phyloP scores from a whole-genome alignment of 192 early-diverging fungal species.

The Podila minutissima region DNA sequence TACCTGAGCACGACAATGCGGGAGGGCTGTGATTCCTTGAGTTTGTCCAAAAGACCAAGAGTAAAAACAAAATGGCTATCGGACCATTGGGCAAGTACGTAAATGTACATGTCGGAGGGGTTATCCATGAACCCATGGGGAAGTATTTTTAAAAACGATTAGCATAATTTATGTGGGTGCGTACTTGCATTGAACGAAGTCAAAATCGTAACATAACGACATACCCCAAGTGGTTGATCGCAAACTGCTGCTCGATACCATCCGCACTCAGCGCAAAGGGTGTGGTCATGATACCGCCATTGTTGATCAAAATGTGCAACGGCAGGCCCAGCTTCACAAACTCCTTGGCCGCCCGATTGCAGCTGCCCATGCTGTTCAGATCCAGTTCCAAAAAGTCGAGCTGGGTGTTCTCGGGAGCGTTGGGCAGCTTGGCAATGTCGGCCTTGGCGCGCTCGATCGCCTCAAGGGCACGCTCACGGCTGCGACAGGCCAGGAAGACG shows the following conservation, averaged over 20 bases:
- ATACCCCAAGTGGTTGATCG: slow-evolving; percentile 52
- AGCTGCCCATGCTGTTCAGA: slow-evolving; percentile 1
- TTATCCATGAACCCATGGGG: too few species aligned
- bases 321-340: slow-evolving; percentile 39
- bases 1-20: slow-evolving; percentile 51
- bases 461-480: neutral
- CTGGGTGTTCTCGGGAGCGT: too few species aligned
- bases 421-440: neutral
- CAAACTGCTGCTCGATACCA: slow-evolving; percentile 52
- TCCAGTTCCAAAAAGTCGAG: slow-evolving; percentile 22
- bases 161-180: too few species aligned
- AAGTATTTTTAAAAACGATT: too few species aligned
- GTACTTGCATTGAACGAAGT: too few species aligned
- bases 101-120: too few species aligned
- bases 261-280: slow-evolving; percentile 22
- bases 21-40: slow-evolving; percentile 45
- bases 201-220: too few species aligned
- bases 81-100: too few species aligned
- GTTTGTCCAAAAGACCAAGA: slow-evolving; percentile 32
- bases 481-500: slow-evolving; percentile 2
- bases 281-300: too few species aligned
- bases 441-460: slow-evolving; percentile 2
- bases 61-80: slow-evolving; percentile 45
- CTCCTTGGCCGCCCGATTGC: slow-evolving; percentile 17
- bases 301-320: slow-evolving; percentile 46